phyloP scores from a whole-genome alignment of 139 green algal species.

The Picochlorum sp. region DNA sequence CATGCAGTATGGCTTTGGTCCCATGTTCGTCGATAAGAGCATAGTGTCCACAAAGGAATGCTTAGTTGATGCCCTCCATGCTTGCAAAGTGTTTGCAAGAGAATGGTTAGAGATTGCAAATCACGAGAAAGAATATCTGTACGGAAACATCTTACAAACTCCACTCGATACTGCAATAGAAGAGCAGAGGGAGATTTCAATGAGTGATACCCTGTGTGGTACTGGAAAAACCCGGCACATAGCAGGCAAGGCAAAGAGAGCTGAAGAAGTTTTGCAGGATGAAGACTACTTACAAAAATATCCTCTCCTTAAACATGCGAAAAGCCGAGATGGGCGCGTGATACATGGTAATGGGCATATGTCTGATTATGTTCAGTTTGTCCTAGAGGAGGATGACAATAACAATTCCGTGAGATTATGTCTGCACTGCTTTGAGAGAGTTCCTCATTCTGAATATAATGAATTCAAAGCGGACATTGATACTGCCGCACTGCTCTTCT shows the following conservation, averaged over 20 bases:
- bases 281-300: background rate
- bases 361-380: background rate
- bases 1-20: conserved; percentile 23
- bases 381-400: background rate
- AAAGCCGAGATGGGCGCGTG: too few relatives aligned
- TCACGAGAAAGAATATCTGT: conserved; percentile 40
- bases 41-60: background rate
- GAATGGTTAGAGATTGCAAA: conserved; percentile 67
- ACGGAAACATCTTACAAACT: conserved; percentile 27
- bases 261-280: background rate
- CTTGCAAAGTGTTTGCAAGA: conserved; percentile 47
- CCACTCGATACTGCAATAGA: conserved; percentile 38
- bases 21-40: conserved; percentile 24
- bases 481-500: conserved; percentile 13
- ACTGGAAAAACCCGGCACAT: conserved; percentile 47
- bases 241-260: background rate
- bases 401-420: background rate
- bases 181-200: conserved; percentile 34
- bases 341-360: background rate
- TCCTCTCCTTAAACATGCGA: too few relatives aligned
- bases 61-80: conserved; percentile 40
- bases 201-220: conserved; percentile 46
- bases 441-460: background rate
- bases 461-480: background rate
- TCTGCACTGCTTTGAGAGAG: background rate